Conservation (phyloP, 768 basidiomycete genomes). For the Psilocybe sp. region DNA sequence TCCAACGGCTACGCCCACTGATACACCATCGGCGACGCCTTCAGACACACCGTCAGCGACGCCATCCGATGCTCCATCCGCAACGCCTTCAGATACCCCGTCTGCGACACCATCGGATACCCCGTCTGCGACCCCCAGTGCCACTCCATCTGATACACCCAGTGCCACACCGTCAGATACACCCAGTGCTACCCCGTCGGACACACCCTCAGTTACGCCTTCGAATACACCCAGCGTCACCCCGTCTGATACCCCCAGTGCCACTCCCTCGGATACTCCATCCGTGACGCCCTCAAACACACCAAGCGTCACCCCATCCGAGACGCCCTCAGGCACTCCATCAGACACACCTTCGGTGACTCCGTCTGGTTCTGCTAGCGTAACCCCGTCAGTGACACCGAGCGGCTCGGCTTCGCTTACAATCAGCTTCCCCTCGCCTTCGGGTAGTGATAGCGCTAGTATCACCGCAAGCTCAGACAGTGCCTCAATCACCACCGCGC, state of each 20-base stretch:
- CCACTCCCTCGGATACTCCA: not conserved
- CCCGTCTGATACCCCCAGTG: not conserved
- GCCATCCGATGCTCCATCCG: not conserved
- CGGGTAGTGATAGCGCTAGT: not conserved
- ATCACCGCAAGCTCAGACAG: not conserved
- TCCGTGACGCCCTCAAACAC: not conserved
- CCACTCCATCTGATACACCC: not conserved
- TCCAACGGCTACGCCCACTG: not conserved
- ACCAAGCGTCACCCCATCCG: too few relatives aligned
- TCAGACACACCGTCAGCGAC: conserved; percentile 1
- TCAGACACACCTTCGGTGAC: conserved; percentile 13
- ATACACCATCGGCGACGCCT: not conserved
- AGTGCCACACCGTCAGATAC: conserved; percentile 1
- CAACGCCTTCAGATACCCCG: conserved; percentile 5
- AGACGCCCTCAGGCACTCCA: not conserved
- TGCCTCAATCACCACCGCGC: not conserved
- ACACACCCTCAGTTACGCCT: not conserved
- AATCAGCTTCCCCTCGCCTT: not conserved
- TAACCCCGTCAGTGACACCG: not conserved
- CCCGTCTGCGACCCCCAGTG: not conserved
- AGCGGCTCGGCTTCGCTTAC: conserved; percentile 9
- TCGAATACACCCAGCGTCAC: not conserved
- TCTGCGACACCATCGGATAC: not conserved
- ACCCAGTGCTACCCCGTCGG: not conserved
- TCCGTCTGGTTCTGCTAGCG: not conserved